phyloP scores from a whole-genome alignment of 2,329 filamentous ascomycete genomes.

The Talaromyces sp. region DNA sequence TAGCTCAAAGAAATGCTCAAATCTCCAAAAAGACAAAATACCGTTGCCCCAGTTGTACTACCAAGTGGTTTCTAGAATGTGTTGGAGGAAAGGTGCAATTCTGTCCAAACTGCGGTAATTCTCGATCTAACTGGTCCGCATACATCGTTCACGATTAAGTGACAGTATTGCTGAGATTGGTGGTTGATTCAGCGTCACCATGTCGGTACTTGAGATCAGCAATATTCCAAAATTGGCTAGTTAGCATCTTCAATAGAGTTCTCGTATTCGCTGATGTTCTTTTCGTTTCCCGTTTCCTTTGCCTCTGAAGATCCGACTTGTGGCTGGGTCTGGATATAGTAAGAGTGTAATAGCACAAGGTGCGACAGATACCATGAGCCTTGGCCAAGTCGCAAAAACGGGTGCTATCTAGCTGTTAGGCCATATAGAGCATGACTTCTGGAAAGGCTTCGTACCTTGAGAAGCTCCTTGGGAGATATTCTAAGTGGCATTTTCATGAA shows the following conservation, averaged over 20 bases:
- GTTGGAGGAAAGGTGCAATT: neutral
- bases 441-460: neutral
- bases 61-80: neutral
- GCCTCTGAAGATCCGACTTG: neutral
- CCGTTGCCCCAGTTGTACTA: neutral
- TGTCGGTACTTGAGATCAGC: no score
- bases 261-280: neutral
- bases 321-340: neutral
- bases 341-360: neutral
- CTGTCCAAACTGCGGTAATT: neutral
- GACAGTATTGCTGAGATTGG: no score
- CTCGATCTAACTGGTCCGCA: neutral
- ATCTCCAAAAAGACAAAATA: neutral
- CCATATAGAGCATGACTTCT: neutral
- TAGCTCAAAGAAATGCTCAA: neutral
- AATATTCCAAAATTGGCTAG: no score
- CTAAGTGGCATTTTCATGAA: neutral
- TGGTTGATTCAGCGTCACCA: no score
- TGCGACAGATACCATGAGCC: neutral
- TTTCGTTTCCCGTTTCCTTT: neutral
- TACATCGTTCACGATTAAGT: neutral
- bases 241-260: no score
- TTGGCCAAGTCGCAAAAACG: neutral
- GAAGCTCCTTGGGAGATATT: neutral
- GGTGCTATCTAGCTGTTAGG: neutral